Evolutionary conservation across 2,329 filamentous ascomycete species (phyloP).

Genomic region (Colletotrichum trifolii): DNA sequence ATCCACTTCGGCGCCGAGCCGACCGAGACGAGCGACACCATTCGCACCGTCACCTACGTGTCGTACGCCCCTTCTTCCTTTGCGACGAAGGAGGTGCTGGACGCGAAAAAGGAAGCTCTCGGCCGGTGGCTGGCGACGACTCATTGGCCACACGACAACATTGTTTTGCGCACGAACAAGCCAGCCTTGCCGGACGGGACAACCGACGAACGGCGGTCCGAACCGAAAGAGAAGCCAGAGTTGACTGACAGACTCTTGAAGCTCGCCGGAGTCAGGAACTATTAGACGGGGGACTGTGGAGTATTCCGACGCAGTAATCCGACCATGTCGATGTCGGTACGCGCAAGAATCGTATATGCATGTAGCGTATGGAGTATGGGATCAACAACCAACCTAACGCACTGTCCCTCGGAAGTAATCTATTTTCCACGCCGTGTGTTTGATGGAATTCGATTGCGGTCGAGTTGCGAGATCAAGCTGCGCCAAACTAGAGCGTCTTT

Average conservation of each 20-base stretch:
- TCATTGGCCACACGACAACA: constrained; percentile 51
- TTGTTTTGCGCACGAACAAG: constrained; percentile 43
- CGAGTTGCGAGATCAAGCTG: too few relatives aligned
- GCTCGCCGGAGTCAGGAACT: constrained; percentile 5
- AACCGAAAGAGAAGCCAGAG: constrained; percentile 19
- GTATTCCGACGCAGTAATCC: too few relatives aligned
- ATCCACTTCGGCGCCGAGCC: constrained; percentile 45
- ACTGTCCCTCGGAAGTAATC: too few relatives aligned
- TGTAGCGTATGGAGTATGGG: too few relatives aligned
- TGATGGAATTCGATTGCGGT: too few relatives aligned
- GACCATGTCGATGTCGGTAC: too few relatives aligned
- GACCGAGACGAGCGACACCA: constrained; percentile 43
- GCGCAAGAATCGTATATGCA: too few relatives aligned
- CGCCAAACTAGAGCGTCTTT: too few relatives aligned
- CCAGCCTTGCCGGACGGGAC: constrained; percentile 36
- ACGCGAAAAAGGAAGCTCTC: constrained; percentile 38
- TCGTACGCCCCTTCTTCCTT: constrained; percentile 49
- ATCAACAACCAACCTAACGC: too few relatives aligned
- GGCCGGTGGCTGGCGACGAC: constrained; percentile 41
- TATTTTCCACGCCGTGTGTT: too few relatives aligned
- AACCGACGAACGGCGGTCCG: constrained; percentile 26
- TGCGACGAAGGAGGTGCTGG: constrained; percentile 43
- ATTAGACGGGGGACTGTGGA: not conserved
- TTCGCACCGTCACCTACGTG: constrained; percentile 49
- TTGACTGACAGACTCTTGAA: constrained; percentile 8